Evolutionary conservation across 768 basidiomycete species (phyloP).

Genomic region (Rhodotorula toruloides): DNA sequence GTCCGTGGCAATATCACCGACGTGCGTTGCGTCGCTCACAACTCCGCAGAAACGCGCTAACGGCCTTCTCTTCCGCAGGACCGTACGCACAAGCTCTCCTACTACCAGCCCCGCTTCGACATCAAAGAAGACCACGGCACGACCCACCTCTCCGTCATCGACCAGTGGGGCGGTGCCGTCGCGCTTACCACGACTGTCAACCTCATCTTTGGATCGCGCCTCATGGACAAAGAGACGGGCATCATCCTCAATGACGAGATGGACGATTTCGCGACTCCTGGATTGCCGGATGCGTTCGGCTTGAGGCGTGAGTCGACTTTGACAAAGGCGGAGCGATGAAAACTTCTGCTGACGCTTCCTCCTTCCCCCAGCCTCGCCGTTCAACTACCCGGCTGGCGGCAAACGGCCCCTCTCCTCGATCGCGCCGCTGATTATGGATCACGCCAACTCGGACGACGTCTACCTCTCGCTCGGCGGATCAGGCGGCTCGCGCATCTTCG

Average conservation of each 20-base stretch:
- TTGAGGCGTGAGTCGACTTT: conserved; percentile 63
- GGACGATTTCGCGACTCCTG: conserved; percentile 79
- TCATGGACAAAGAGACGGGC: conserved; percentile 80
- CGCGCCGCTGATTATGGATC: conserved; percentile 70
- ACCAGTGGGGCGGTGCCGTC: conserved; percentile 80
- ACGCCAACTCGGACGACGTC: conserved; percentile 54
- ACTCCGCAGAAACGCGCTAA: not conserved
- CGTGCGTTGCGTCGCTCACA: conserved; percentile 52
- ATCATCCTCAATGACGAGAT: conserved; percentile 85
- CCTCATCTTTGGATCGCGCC: conserved; percentile 77
- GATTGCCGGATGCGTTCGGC: conserved; percentile 74
- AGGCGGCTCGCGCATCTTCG: conserved; percentile 81
- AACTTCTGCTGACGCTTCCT: not conserved
- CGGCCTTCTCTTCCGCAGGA: conserved; percentile 53
- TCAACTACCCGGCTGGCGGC: conserved; percentile 77
- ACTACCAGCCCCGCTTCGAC: conserved; percentile 80
- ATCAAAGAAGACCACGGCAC: conserved; percentile 79
- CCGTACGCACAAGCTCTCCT: conserved; percentile 68
- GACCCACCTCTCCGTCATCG: conserved; percentile 80
- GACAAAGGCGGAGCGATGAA: too few relatives aligned
- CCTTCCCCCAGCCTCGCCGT: conserved; percentile 41
- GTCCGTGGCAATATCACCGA: conserved; percentile 72
- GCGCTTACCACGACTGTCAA: conserved; percentile 82
- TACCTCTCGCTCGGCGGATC: conserved; percentile 73
- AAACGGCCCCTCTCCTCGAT: conserved; percentile 90